These are phyloP conservation scores for Fusarium zealandicum DNA, from an alignment of 2,329 filamentous ascomycete genomes.

Conservation along the genomic window DNA sequence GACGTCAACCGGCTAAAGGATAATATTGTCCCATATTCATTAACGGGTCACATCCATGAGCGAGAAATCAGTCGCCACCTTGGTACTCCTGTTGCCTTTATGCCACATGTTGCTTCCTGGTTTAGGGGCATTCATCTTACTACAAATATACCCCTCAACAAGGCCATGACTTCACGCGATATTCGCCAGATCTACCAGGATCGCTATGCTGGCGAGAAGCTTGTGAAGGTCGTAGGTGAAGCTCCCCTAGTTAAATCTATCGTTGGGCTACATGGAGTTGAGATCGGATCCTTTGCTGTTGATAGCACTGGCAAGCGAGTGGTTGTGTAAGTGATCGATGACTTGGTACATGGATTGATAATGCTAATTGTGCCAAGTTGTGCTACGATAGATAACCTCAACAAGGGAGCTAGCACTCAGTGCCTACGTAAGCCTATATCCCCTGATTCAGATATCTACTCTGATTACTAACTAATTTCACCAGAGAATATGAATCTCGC, in stretches of 20 bases:
- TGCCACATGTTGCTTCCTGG: conserved; percentile 98
- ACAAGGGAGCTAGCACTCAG: conserved; percentile 2
- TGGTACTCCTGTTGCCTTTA: conserved; percentile 79
- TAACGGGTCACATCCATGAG: conserved; percentile 93
- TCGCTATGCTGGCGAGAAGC: conserved; percentile 91
- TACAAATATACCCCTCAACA: conserved; percentile 85
- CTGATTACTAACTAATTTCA: too few relatives aligned
- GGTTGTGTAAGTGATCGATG: conserved; percentile 64
- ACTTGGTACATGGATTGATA: too few relatives aligned
- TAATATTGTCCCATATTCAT: conserved; percentile 25
- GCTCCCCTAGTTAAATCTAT: conserved; percentile 79
- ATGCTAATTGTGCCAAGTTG: conserved; percentile 45
- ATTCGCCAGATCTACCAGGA: conserved; percentile 96
- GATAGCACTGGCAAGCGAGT: conserved; percentile 86
- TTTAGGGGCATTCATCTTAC: conserved; percentile 95
- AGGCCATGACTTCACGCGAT: conserved; percentile 88
- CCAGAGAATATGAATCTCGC: too few relatives aligned
- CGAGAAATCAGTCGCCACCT: conserved; percentile 84
- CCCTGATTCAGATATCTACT: too few relatives aligned
- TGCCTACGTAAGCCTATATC: conserved; percentile 1
- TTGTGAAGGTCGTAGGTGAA: conserved; percentile 92
- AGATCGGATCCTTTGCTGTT: conserved; percentile 96
- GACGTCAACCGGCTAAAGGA: not conserved
- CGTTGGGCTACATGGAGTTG: conserved; percentile 83
- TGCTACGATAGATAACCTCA: conserved; percentile 71